Base-by-base conservation (phyloP, 768 basidiomycete genomes). In the Russula emetica region DNA sequence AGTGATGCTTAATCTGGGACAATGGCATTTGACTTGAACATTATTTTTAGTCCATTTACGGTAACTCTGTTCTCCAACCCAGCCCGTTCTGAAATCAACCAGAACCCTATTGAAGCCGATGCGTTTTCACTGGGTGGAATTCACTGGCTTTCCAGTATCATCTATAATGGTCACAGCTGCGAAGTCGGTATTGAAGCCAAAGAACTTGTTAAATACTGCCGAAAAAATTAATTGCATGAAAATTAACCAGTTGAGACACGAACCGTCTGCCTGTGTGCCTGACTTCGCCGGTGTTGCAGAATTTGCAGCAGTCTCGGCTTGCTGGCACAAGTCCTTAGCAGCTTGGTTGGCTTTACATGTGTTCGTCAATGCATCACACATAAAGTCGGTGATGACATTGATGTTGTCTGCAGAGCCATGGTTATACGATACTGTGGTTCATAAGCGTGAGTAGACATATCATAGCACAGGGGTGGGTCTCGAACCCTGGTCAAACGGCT, bases 181-280 rank as follows among this genome's bases (percentile, higher is more conserved):
- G 70, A 87, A 86, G 72, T 82, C 72, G 54, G 84, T 85, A 5
- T 53, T 73, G 63, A 83, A 78, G 22, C 82, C 83, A 66, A 86
- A 84, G 49, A 72, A 79, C 20, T 75, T 76, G 73, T 87, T 86
- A 79, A 86, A 87, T 5, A 76, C 79, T 67, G 40, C 16, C n/a
- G 11, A n/a, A 2, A 20, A 13, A n/a, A 18, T 55, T 28, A 34
- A n/a, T 7, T 2, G 8, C n/a, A n/a, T 50, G 18, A 56, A 42
- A 32, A 26, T 30, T 6, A 22, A 32, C 42, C 20, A 34, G 40
- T 18, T 22, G 14, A 45, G 34, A 20, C 18, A 54, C 63, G 26
- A 14, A 67, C 66, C 55, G 71, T 86, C 85, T 18, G 85, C 85
- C 68, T 84, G 82, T 13, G 74, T 78, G 66, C 85, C 85, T 14